Evolutionary conservation across 768 basidiomycete genomes (phyloP), one percentile per base, ranked within the genome.

Genomic region (Tylopilus felleus): DNA sequence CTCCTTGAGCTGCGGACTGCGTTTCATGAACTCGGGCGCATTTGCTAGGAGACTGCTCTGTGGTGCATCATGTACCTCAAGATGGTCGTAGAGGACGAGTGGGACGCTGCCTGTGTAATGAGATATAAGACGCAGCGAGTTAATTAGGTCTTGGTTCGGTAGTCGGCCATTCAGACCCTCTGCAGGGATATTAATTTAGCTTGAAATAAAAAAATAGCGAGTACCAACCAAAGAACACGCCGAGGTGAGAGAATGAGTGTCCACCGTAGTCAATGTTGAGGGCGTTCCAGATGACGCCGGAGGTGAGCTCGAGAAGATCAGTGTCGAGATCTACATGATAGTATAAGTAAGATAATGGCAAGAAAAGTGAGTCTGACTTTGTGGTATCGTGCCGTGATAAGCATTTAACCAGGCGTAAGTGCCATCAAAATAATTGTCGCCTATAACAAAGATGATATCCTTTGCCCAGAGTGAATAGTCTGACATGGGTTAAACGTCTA

Each of bases 281-380:
- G 12, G 93, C 93, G 1, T 90, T 93, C 97, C 97, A 99, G 40
- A 99, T 89, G 7, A 94, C 88, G 4, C 94, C 95, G 3, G 92
- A 91, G 2, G 82, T 69, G 22, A 90, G 65, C 31, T 75, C 70
- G 35, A 97, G 75, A 9, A 77, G 73, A 33, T 89, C 83, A 1
- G 81, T 80, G n/a, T 74, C 60, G 17, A 93, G 74, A 64, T 87
- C 93, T 94, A 35, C 8, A 25, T 21, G 25, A 16, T 12, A 19
- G 29, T 3, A 35, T 60, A 22, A 58, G 49, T 17, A 22, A 28
- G 9, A 27, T 23, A 56, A 51, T 5, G 19, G 1, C 3, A 21
- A 35, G 21, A 5, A 53, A 28, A 27, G 17, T 14, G n/a, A n/a
- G 25, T 16, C 77, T 43, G 64, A 93, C 93, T 89, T 36, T 79